Conservation (phyloP, 805 yeast species). For the Blastobotrys chiropterorum region DNA sequence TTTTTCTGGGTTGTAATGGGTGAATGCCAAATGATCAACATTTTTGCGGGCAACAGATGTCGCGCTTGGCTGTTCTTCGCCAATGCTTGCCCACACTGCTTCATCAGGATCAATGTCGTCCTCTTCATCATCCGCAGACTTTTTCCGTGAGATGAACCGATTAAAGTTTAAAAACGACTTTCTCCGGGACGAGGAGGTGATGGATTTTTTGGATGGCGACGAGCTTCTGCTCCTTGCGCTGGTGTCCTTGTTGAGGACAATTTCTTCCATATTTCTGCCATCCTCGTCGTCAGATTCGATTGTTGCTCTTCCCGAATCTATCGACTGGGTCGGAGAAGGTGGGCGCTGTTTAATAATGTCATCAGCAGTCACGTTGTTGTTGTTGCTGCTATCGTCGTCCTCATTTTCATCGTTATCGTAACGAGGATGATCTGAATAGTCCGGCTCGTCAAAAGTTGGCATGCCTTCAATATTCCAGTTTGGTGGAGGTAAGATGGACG, state of each 20-base stretch:
- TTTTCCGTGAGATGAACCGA: not conserved
- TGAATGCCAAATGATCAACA: conserved; percentile 24
- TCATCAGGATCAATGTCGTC: conserved; percentile 14
- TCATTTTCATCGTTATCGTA: not conserved
- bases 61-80: conserved; percentile 7
- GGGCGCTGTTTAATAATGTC: conserved; percentile 4
- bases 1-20: conserved; percentile 23
- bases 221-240: not conserved
- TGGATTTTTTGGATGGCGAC: not conserved
- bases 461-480: not conserved
- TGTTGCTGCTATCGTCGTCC: not conserved
- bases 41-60: conserved; percentile 4
- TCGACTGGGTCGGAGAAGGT: conserved; percentile 17
- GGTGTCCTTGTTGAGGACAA: conserved; percentile 8
- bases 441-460: not conserved
- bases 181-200: not conserved
- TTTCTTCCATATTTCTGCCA: conserved; percentile 14
- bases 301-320: conserved; percentile 29
- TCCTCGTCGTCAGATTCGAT: conserved; percentile 26
- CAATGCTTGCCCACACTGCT: conserved; percentile 7
- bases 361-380: not conserved
- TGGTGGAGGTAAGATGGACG: conserved; percentile 7
- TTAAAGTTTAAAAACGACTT: not conserved
- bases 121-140: conserved; percentile 8
- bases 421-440: not conserved